Evolutionary conservation across 2,329 filamentous ascomycete species (phyloP), one percentile per base, ranked within the genome.

Genomic region (Biscogniauxia marginata): DNA sequence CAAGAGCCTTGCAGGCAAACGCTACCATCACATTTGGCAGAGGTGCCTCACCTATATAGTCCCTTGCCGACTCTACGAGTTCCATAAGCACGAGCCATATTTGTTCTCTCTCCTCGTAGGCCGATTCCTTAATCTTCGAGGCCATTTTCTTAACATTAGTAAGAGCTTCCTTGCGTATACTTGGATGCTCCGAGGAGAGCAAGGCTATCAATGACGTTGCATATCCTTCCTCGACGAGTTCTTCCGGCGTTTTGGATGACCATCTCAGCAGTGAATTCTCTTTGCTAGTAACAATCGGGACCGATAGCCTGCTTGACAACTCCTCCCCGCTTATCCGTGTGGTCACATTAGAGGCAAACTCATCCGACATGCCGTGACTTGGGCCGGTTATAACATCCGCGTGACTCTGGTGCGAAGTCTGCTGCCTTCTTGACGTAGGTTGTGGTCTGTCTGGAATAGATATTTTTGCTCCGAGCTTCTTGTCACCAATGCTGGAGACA

Each of bases 71-170:
- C 71, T 97, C 92, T 13, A 86, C 80, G 6, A 96, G 72, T 72
- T 96, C 93, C 55, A 86, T 89, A 1, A 95, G 79, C 3, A 97
- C 81, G 8, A 96, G 79, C 77, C 89, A 93, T 4, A 93, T 76
- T 58, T 93, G 88, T 39, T 90, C 85, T 67, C 86, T 88, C 66
- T 96, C 91, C 47, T 86, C 82, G 65, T 92, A 87, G 1, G 83
- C 81, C 0, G 89, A 93, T 52, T 84, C 84, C 70, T 87, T 82
- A 49, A 88, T 74, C 67, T 83, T 85, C 25, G 75, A 74, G 1
- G 84, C 81, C 71, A 87, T 82, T 69, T 89, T 90, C 50, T 84
- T 78, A 45, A 93, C 78, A 64, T 85, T 88, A 43, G 80, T 84
- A 18, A 89, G 76, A 4, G 91, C 90, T 74, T 97, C 91, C 58